Percentiles rank a stretch among this genome's conserved stretches.
phyloP scores from a whole-genome alignment of 2,329 filamentous ascomycete genomes.

The Pseudopithomyces chartarum region DNA sequence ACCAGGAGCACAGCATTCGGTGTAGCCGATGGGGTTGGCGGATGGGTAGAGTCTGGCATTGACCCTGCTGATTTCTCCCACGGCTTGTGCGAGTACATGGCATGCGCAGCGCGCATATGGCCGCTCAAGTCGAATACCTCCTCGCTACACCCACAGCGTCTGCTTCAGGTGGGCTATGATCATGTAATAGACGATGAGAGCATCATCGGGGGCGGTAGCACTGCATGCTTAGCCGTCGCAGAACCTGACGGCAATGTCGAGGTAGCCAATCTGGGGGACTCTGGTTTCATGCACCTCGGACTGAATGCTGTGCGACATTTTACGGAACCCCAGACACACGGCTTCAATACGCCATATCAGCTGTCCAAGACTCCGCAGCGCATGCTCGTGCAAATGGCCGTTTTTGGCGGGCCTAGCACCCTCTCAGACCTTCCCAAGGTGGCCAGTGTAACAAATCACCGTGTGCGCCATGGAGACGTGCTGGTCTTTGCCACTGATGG shows the following conservation, averaged over 20 bases:
- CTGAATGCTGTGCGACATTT: conserved; percentile 83
- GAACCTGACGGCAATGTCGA: conserved; percentile 75
- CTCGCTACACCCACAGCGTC: conserved; percentile 64
- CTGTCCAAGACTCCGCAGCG: conserved; percentile 83
- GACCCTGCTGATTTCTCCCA: conserved; percentile 96
- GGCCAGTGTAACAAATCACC: conserved; percentile 77
- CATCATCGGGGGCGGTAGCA: conserved; percentile 85
- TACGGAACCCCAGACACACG: conserved; percentile 88
- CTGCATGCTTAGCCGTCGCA: conserved; percentile 84
- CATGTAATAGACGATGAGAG: conserved; percentile 73
- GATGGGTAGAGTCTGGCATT: conserved; percentile 90
- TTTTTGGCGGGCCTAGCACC: conserved; percentile 73
- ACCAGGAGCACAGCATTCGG: conserved; percentile 78
- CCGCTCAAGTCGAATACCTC: conserved; percentile 43
- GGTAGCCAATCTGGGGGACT: conserved; percentile 93
- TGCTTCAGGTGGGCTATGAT: conserved; percentile 87
- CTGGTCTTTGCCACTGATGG: conserved; percentile 94
- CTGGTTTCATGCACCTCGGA: conserved; percentile 85
- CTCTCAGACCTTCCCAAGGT: conserved; percentile 84
- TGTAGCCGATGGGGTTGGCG: conserved; percentile 92
- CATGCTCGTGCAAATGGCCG: conserved; percentile 77
- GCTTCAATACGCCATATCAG: conserved; percentile 97
- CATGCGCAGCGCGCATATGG: conserved; percentile 69
- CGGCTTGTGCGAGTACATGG: conserved; percentile 92
- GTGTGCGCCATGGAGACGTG: conserved; percentile 86